Conservation (phyloP, 148 eudicot species). For the Rhododendron kiyosumense region DNA sequence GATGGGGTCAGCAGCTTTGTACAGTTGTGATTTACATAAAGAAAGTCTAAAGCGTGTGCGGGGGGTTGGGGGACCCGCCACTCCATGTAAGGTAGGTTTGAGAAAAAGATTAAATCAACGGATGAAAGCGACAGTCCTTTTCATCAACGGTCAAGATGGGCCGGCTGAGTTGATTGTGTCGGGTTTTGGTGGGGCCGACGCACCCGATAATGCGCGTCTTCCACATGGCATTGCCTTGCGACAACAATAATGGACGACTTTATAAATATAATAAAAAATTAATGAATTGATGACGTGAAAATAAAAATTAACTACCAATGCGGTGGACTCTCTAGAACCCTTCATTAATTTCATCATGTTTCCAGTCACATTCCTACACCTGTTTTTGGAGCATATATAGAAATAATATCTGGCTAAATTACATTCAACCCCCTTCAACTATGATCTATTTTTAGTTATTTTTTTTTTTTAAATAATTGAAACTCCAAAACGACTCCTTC, state of each 20-base stretch:
- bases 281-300: neutral
- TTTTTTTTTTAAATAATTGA: neutral
- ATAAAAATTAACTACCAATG: neutral
- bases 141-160: neutral
- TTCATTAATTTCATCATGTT: neutral
- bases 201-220: conserved; percentile 1
- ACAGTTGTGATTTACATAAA: neutral
- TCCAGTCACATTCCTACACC: neutral
- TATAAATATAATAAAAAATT: neutral
- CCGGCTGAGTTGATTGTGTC: neutral
- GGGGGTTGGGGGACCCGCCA: neutral
- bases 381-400: neutral
- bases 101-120: neutral
- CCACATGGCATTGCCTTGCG: conserved; percentile 4
- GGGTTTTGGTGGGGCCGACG: neutral
- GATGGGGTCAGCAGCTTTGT: neutral
- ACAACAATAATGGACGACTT: neutral
- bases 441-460: neutral
- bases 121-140: neutral
- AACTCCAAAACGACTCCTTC: too few species aligned
- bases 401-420: too few species aligned
- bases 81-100: neutral
- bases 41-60: neutral
- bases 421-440: too few species aligned
- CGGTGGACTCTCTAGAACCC: neutral